Evolutionary conservation across 73 alveolate genomes (phyloP), one percentile per base, ranked within the genome.

Genomic region (Paramecium tetraurelia): DNA sequence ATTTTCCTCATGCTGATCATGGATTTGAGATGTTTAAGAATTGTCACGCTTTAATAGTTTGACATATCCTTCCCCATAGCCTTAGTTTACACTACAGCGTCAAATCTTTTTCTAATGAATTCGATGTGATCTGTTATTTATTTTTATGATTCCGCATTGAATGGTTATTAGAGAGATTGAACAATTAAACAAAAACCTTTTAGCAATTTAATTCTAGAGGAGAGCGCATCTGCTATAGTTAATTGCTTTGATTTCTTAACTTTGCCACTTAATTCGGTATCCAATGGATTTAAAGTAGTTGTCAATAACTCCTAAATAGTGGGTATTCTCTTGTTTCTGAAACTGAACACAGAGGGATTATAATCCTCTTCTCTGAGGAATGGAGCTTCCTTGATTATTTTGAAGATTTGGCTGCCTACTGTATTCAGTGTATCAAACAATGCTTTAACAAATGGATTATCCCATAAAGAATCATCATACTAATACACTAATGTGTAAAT

Each of bases 321-420:
- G 12, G 24, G 36, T 40, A 80, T 80, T 80, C 90, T 80, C 12
- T 80, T 43, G 16, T 22, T 44, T 80, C 90, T 80, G 29, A 80
- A 80, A 48, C 90, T 80, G 9, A 80, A 80, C 2, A 80, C 57
- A 11, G 76, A 41, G 6, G 90, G 90, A 46, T 80, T 80, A 35
- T 80, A 80, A 44, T 80, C 90, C 18, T 80, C 90, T 48, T 80
- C 90, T 48, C 75, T 80, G 2, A 80, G 53, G 48, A 80, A 80
- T 80, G 90, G 90, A 2, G 90, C 58, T 0, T 80, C 90, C 50
- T 35, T 80, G 27, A 80, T 63, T 14, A 80, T 80, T 22, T 80
- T 80, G 7, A 31, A 80, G 48, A 80, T 80, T 7, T 43, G 31
- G 4, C 63, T 43, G 8, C 90, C 90, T 3, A 41, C 31, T 14